Evolutionary conservation across 2,329 filamentous ascomycete species (phyloP), one percentile per base, ranked within the genome.

Genomic region (Ceratocystis variospora): DNA sequence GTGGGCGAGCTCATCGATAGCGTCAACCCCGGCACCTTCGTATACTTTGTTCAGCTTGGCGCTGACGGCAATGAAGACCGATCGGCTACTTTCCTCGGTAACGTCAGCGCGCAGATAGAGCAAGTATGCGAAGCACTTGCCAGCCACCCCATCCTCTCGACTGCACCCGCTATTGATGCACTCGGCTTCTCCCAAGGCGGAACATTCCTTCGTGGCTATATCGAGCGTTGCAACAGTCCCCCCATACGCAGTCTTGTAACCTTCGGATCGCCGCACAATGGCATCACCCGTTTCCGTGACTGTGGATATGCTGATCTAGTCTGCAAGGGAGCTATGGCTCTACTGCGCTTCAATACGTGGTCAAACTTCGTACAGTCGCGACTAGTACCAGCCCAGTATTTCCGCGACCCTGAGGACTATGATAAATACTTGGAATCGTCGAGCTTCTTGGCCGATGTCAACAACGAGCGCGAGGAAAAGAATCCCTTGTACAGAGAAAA

Each of bases 151-250:
- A 89, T 96, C 74, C 83, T 96, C 17, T 87, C 87, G 66, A 89
- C 87, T 5, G 89, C 89, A 0, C 88, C 89, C 0, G 90, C 87
- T 69, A 81, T 96, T 73, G 94, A 97, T 76, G 93, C 92, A 44
- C 78, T 99, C 45, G 94, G 94, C 33, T 96, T 99, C 79, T 94
- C 89, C 15, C 94, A 99, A 76, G 94, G 94, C 69, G 94, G 94
- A 1, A 90, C 96, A 75, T 96, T 99, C 78, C 82, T 99, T n/a
- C 86, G 94, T 68, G 94, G 83, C 28, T 92, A 96, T 74, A 80
- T 96, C 70, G 86, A 99, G 80, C 83, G 90, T 55, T 99, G 94
- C 80, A 94, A 91, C 74, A 72, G 72, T 44, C 87, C 90, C 0
- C 86, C 84, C 3, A 83, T 96, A 12, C 83, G 85, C 70, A 92